phyloP scores from a whole-genome alignment of 495 filamentous ascomycete genomes.

The Cladorrhinum samala region DNA sequence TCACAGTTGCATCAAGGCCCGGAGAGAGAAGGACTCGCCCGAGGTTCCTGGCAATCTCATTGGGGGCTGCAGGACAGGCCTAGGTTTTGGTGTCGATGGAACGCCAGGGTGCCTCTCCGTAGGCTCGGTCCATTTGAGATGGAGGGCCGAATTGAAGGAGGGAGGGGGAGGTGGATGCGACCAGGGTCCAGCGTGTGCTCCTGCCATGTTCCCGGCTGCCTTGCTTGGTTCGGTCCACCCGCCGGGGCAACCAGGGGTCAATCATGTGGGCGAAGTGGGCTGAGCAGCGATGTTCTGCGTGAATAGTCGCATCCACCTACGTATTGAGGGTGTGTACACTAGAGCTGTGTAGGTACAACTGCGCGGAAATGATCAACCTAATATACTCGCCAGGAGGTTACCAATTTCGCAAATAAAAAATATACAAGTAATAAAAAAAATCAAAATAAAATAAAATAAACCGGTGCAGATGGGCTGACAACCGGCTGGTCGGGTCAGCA shows the following conservation, averaged over 20 bases:
- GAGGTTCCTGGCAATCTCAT: constrained; percentile 15
- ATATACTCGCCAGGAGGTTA: too few species aligned
- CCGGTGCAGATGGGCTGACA: background rate
- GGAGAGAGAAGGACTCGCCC: constrained; percentile 8
- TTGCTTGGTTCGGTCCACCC: background rate
- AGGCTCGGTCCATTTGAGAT: constrained; percentile 14
- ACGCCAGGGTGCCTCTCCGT: too few species aligned
- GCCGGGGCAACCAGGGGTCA: background rate
- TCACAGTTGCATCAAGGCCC: constrained; percentile 13
- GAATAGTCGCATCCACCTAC: too few species aligned
- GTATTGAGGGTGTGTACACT: too few species aligned
- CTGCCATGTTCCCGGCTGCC: background rate
- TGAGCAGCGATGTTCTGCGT: too few species aligned
- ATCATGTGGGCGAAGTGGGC: background rate
- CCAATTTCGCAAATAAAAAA: too few species aligned
- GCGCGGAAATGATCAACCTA: too few species aligned
- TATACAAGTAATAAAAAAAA: background rate
- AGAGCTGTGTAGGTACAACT: too few species aligned
- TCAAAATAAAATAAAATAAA: background rate
- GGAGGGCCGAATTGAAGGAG: constrained; percentile 11
- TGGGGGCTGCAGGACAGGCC: constrained; percentile 4
- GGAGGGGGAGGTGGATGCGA: constrained; percentile 5
- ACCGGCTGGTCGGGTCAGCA: background rate
- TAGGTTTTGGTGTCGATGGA: constrained; percentile 8
- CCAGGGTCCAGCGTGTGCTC: background rate